Evolutionary conservation across 495 filamentous ascomycete genomes (phyloP), one percentile per base, ranked within the genome.

Genomic region (Podospora didyma): DNA sequence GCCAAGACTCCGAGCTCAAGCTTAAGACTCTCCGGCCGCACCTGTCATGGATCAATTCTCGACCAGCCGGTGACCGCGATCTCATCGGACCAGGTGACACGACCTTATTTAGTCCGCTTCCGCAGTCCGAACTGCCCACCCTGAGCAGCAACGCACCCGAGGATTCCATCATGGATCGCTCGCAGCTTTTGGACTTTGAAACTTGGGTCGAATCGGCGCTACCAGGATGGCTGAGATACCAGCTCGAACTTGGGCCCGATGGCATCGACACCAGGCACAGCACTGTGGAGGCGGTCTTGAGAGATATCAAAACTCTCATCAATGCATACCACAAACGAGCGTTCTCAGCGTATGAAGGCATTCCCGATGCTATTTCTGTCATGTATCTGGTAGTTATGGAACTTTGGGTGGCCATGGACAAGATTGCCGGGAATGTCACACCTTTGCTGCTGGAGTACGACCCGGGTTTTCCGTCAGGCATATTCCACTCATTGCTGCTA

Each of bases 351-450:
- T 86, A 85, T 56, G 14, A 10, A 0, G 49, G 53, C 0, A 76
- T 79, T 42, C 79, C 84, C 0, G 81, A 82, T 61, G 69, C 63
- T 0, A 60, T 76, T 2, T 89, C 86, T 1, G 47, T 79, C 0
- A 84, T 89, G 82, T 39, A 83, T 2, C 72, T 90, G 19, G 83
- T 76, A 0, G 64, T 81, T 3, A 64, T 87, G 53, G 84, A 89
- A 23, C 57, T 89, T 0, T 90, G 86, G 86, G 62, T 86, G 35
- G 82, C 82, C 17, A 69, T 73, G 46, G 86, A 89, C 58, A 79
- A 72, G 50, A 69, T 71, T 11, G 79, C 81, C 0, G 70, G 74
- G 10, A 20, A 53, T 1, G 51, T 62, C 0, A 70, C 73, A 50
- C 54, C 63, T 1, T 49, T 86, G 5, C 60, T 90, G 0, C 45